Percentiles rank a stretch among this genome's conserved stretches.
These are phyloP conservation scores for Microthlaspi erraticum DNA, from an alignment of 345 rosid genomes.

Conservation along the genomic window DNA sequence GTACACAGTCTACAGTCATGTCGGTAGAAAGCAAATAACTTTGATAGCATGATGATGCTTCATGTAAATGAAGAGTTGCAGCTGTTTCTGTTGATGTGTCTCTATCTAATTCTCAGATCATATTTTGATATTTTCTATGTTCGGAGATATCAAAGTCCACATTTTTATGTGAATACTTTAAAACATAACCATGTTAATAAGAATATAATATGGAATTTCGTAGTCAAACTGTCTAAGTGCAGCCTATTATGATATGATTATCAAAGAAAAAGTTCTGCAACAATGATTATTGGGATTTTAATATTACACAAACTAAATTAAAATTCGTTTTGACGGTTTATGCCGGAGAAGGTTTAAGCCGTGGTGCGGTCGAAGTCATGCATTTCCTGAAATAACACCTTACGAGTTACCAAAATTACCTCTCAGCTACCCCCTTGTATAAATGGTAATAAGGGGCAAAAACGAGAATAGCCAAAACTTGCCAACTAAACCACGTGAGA, in stretches of 20 bases:
- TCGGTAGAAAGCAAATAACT: constrained; percentile 15
- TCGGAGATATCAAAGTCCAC: constrained; percentile 35
- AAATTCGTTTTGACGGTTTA: constrained; percentile 4
- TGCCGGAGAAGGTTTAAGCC: constrained; percentile 8
- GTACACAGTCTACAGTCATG: not conserved
- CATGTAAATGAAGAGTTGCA: constrained; percentile 26
- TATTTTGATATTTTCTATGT: constrained; percentile 33
- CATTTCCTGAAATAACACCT: not conserved
- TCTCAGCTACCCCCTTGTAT: not conserved
- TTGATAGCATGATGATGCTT: constrained; percentile 19
- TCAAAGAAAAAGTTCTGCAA: not conserved
- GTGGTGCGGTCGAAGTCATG: constrained; percentile 27
- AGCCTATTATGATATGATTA: not conserved
- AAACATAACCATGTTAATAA: not conserved
- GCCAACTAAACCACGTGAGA: constrained; percentile 41
- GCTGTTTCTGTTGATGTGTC: constrained; percentile 16
- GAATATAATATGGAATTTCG: constrained; percentile 29
- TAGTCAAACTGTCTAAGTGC: constrained; percentile 33
- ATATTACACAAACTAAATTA: not conserved
- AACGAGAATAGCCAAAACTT: constrained; percentile 18
- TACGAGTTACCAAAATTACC: not conserved
- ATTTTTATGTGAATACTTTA: constrained; percentile 2
- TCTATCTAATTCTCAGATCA: constrained; percentile 21
- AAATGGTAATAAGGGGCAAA: not conserved
- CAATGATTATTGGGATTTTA: not conserved